These are phyloP conservation scores for Berberis vulgaris DNA, from an alignment of 164 flowering plant species.

Conservation along the genomic window DNA sequence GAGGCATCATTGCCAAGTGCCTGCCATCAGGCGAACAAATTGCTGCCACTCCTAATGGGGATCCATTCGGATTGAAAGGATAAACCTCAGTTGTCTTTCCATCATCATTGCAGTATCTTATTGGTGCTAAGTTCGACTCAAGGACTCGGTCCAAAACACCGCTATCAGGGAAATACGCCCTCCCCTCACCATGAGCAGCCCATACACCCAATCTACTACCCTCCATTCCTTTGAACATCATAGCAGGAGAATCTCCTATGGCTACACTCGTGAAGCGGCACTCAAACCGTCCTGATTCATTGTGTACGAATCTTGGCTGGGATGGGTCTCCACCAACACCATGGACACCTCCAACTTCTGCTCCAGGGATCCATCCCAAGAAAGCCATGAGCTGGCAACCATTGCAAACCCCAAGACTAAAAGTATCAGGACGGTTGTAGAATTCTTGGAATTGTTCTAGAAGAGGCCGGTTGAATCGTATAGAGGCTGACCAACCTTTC, in stretches of 20 bases:
- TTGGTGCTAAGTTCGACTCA: conserved; percentile 61
- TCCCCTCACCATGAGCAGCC: conserved; percentile 98
- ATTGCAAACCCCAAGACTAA: conserved; percentile 88
- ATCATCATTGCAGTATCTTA: conserved; percentile 82
- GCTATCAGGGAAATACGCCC: conserved; percentile 84
- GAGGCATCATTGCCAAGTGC: conserved; percentile 99
- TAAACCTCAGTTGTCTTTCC: conserved; percentile 68
- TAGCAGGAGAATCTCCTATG: conserved; percentile 71
- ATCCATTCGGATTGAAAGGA: conserved; percentile 89
- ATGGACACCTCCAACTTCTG: conserved; percentile 63
- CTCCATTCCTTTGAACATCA: conserved; percentile 91
- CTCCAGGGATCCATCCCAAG: conserved; percentile 92
- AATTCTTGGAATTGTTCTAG: conserved; percentile 29
- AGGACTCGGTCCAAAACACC: conserved; percentile 39
- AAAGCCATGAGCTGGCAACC: conserved; percentile 98
- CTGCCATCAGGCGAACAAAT: conserved; percentile 92
- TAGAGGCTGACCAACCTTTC: conserved; percentile 94
- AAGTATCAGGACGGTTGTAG: conserved; percentile 32
- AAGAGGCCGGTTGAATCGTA: conserved; percentile 69
- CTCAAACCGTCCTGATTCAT: conserved; percentile 90
- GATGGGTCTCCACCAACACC: conserved; percentile 74
- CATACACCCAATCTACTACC: conserved; percentile 91
- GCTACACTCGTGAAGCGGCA: conserved; percentile 84
- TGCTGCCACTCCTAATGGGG: conserved; percentile 84
- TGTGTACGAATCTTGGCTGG: conserved; percentile 89